Evolutionary conservation across 2,329 filamentous ascomycete species (phyloP).

Genomic region (Fusarium scirpi): DNA sequence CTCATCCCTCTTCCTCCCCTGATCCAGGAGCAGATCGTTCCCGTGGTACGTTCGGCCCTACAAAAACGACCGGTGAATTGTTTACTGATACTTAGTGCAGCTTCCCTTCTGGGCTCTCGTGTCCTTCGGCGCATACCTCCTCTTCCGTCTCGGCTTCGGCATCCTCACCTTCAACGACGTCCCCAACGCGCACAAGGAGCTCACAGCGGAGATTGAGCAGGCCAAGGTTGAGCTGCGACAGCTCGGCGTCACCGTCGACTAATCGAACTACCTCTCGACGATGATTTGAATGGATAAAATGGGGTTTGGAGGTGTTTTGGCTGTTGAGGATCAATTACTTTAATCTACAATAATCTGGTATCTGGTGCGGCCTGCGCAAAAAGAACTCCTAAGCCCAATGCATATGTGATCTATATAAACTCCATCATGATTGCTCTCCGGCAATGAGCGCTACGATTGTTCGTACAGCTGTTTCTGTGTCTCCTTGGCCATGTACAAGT

Average conservation of each 20-base stretch:
- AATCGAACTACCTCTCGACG: conserved; percentile 44
- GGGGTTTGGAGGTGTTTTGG: not conserved
- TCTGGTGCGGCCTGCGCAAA: conserved; percentile 33
- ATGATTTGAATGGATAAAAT: conserved; percentile 35
- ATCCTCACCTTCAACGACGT: conserved; percentile 98
- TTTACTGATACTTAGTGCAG: conserved; percentile 57
- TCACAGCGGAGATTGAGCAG: conserved; percentile 85
- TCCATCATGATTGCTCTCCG: conserved; percentile 52
- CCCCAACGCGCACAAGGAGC: conserved; percentile 87
- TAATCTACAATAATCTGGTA: conserved; percentile 37
- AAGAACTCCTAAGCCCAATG: not conserved
- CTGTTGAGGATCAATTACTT: conserved; percentile 28
- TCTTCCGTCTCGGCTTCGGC: conserved; percentile 91
- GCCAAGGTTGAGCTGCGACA: conserved; percentile 79
- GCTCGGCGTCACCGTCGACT: conserved; percentile 84
- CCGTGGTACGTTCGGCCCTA: conserved; percentile 74
- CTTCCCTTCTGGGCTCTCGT: conserved; percentile 94
- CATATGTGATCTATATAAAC: conserved; percentile 7
- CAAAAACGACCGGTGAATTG: not conserved
- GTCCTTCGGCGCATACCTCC: conserved; percentile 89
- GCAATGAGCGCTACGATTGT: conserved; percentile 71
- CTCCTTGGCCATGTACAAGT: conserved; percentile 66
- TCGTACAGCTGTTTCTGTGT: conserved; percentile 67
- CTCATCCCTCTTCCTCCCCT: conserved; percentile 83
- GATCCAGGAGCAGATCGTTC: conserved; percentile 87